Evolutionary conservation across 768 basidiomycete genomes (phyloP).

Genomic region (Trametes cingulata): DNA sequence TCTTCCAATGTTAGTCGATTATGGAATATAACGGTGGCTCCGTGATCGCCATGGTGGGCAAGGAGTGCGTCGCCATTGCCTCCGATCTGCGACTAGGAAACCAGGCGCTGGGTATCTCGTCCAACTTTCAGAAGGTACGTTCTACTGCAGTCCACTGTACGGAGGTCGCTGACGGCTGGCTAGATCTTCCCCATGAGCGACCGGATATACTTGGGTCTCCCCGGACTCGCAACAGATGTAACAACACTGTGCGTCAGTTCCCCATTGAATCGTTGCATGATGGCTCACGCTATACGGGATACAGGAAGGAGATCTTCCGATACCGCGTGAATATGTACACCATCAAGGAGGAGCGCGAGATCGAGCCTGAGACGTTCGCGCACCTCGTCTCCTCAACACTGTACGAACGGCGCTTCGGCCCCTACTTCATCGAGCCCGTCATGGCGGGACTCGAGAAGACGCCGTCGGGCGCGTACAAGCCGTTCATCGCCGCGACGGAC

Average conservation of each 20-base stretch:
- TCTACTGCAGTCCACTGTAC: neutral
- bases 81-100: slow-evolving; percentile 91
- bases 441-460: slow-evolving; percentile 86
- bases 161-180: slow-evolving; percentile 20
- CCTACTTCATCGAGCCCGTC: slow-evolving; percentile 96
- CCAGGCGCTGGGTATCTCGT: slow-evolving; percentile 81
- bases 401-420: slow-evolving; percentile 94
- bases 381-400: slow-evolving; percentile 94
- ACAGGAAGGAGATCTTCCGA: slow-evolving; percentile 85
- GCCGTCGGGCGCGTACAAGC: slow-evolving; percentile 70
- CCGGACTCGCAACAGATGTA: slow-evolving; percentile 93
- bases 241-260: slow-evolving; percentile 70
- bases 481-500: slow-evolving; percentile 95
- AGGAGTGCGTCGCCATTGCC: slow-evolving; percentile 98
- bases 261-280: neutral
- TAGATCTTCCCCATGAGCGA: slow-evolving; percentile 96
- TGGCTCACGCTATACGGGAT: neutral
- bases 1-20: slow-evolving; percentile 56
- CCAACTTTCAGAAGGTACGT: slow-evolving; percentile 91
- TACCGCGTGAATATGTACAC: slow-evolving; percentile 98
- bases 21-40: slow-evolving; percentile 97
- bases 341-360: slow-evolving; percentile 98
- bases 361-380: slow-evolving; percentile 94
- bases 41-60: slow-evolving; percentile 98
- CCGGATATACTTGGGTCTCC: slow-evolving; percentile 86